Evolutionary conservation across 768 basidiomycete species (phyloP), one percentile per base, ranked within the genome.

Genomic region (Hygrophorus pudorinus): DNA sequence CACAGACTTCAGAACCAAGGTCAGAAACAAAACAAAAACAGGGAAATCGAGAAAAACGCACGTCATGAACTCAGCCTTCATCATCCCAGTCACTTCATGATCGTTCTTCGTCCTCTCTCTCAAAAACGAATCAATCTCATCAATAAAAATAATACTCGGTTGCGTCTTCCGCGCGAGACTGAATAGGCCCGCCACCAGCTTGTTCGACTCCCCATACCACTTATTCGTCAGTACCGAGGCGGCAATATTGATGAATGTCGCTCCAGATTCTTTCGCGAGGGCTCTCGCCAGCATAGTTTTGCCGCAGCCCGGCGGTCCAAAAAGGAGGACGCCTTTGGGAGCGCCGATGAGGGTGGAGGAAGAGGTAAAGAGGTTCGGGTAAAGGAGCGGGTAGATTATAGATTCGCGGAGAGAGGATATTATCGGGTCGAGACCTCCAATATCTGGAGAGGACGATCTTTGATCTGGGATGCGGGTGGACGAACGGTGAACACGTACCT

Each of bases 271-370:
- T 59, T 94, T 96, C 10, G 96, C 96, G 6, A 99, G 74, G 1
- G 94, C 94, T 59, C 94, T 94, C 1, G 96, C 96, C n/a, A 99
- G 74, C 91, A 99, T 93, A 1, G 96, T 98, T 69, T 99, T 99
- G 18, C 96, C 96, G 52, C 96, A 99, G 5, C 96, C 94, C 1
- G 96, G 96, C 33, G 93, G 96, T 0, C 96, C 96, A 54, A 88
- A 94, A 14, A 99, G 75, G 13, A 98, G 73, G 7, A 97, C 94
- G 10, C 96, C 96, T 59, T 97, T 97, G 0, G 96, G 96, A 4
- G 96, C 89, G 4, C 79, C 77, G 48, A 96, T 76, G 16, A 98
- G 76, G 11, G 82, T 73, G 0, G 91, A 87, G 0, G 85, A 77
- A 13, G 82, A 72, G 11, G 75, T 70, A 71, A 97, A 97, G 45